Conservation (phyloP, 2,329 filamentous ascomycete genomes). For the Onygenales sp. region DNA sequence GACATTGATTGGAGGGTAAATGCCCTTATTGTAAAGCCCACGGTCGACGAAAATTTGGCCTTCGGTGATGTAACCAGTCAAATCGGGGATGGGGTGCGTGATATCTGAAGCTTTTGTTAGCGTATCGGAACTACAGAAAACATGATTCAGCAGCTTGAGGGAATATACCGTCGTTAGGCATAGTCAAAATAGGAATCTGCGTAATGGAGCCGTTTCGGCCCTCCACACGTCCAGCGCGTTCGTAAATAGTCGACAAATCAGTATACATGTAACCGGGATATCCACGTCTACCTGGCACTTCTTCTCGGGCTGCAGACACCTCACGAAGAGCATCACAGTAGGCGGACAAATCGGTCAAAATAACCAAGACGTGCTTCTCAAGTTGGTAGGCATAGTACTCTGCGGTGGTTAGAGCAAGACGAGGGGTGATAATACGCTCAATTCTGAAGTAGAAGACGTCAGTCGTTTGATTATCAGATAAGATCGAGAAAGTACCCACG, state of each 20-base stretch:
- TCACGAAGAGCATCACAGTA: slow-evolving; percentile 99
- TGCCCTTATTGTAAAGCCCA: slow-evolving; percentile 86
- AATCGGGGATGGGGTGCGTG: slow-evolving; percentile 95
- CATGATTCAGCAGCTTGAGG: background rate
- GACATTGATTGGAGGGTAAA: slow-evolving; percentile 98
- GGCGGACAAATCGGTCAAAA: slow-evolving; percentile 92
- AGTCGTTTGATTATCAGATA: background rate
- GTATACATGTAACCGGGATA: slow-evolving; percentile 99
- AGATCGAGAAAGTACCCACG: slow-evolving; percentile 48
- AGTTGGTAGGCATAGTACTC: slow-evolving; percentile 99
- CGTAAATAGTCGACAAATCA: slow-evolving; percentile 99
- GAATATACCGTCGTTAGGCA: slow-evolving; percentile 82
- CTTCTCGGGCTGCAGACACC: slow-evolving; percentile 93
- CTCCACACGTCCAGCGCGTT: slow-evolving; percentile 93
- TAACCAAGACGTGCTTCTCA: slow-evolving; percentile 98
- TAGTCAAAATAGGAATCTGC: slow-evolving; percentile 96
- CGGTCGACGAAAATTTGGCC: slow-evolving; percentile 98
- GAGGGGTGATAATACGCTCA: slow-evolving; percentile 98
- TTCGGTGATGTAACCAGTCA: slow-evolving; percentile 98
- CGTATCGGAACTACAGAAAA: background rate
- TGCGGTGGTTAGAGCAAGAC: slow-evolving; percentile 93
- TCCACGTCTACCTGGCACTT: slow-evolving; percentile 97
- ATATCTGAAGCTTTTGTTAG: slow-evolving; percentile 52
- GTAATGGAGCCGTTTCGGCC: slow-evolving; percentile 98
- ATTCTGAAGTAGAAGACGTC: slow-evolving; percentile 50